phyloP scores from a whole-genome alignment of 805 yeast species.

The Wickerhamomyces chambardii region DNA sequence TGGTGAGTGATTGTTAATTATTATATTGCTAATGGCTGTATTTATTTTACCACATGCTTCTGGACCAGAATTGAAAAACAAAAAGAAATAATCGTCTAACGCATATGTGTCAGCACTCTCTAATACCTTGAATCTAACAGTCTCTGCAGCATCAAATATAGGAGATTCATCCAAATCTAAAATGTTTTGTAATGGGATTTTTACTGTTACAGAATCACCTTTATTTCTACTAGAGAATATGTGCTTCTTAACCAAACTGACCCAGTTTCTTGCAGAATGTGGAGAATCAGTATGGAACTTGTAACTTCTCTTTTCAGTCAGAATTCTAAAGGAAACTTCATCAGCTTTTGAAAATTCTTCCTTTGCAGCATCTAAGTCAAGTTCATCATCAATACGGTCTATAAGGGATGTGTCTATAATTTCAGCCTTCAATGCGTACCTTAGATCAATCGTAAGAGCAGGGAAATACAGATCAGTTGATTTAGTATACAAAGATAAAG shows the following conservation, averaged over 20 bases:
- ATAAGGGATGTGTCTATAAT: slow-evolving; percentile 23
- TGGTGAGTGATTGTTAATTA: slow-evolving; percentile 3
- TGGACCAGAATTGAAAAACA: slow-evolving; percentile 50
- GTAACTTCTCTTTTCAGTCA: slow-evolving; percentile 49
- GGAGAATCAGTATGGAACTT: slow-evolving; percentile 67
- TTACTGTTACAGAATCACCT: slow-evolving; percentile 65
- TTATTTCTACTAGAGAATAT: slow-evolving; percentile 67
- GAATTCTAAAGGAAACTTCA: slow-evolving; percentile 45
- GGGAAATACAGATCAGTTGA: slow-evolving; percentile 88
- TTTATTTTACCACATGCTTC: slow-evolving; percentile 31
- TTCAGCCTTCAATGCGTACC: slow-evolving; percentile 54
- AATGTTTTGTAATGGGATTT: slow-evolving; percentile 66
- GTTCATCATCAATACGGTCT: no score
- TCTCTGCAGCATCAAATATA: slow-evolving; percentile 47
- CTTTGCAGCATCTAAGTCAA: background rate
- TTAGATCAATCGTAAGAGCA: slow-evolving; percentile 59
- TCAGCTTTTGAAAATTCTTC: slow-evolving; percentile 2
- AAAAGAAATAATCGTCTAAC: slow-evolving; percentile 60
- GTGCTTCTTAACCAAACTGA: slow-evolving; percentile 59
- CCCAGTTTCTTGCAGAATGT: slow-evolving; percentile 76
- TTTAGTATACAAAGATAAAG: slow-evolving; percentile 57
- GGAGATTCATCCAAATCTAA: slow-evolving; percentile 48
- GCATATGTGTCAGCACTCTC: slow-evolving; percentile 45
- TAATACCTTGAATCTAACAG: slow-evolving; percentile 51
- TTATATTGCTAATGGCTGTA: slow-evolving; percentile 25